These are phyloP conservation scores for Venturia asperata DNA, from an alignment of 2,329 filamentous ascomycete species.

Conservation along the genomic window DNA sequence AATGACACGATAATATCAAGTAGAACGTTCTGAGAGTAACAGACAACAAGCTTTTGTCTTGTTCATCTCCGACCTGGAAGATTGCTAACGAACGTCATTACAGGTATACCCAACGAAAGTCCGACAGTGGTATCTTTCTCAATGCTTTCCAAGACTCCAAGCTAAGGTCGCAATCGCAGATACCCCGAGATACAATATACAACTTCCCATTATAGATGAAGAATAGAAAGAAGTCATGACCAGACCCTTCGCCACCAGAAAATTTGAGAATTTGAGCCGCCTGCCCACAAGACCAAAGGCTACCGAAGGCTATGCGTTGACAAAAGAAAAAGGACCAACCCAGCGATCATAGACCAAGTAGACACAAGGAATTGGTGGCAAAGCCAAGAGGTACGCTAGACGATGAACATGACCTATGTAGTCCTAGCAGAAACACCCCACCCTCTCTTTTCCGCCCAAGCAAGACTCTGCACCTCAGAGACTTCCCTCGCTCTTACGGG, in stretches of 20 bases:
- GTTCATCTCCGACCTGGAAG: too few species aligned
- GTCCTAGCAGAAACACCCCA: background rate
- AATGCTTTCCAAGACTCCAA: background rate
- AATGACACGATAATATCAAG: too few species aligned
- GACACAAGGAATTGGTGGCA: background rate
- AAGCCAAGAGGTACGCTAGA: background rate
- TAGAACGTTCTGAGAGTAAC: too few species aligned
- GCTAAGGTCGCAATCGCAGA: background rate
- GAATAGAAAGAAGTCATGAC: background rate
- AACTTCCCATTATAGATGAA: background rate
- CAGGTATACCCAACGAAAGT: too few species aligned
- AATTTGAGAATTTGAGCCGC: background rate
- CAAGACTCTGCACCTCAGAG: background rate
- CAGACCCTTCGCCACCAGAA: background rate
- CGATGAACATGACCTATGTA: background rate
- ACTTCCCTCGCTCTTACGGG: background rate
- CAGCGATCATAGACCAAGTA: background rate
- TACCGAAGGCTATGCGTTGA: background rate
- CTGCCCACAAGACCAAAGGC: background rate
- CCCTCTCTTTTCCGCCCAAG: conserved; percentile 4
- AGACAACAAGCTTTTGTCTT: too few species aligned
- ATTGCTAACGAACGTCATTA: too few species aligned
- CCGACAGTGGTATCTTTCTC: too few species aligned
- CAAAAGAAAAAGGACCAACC: background rate
- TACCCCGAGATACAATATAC: background rate